A percentile compares a stretch with the other conserved stretches of the same genome.
Evolutionary conservation across 2,329 filamentous ascomycete genomes (phyloP).

Genomic region (Monosporascus sp.): DNA sequence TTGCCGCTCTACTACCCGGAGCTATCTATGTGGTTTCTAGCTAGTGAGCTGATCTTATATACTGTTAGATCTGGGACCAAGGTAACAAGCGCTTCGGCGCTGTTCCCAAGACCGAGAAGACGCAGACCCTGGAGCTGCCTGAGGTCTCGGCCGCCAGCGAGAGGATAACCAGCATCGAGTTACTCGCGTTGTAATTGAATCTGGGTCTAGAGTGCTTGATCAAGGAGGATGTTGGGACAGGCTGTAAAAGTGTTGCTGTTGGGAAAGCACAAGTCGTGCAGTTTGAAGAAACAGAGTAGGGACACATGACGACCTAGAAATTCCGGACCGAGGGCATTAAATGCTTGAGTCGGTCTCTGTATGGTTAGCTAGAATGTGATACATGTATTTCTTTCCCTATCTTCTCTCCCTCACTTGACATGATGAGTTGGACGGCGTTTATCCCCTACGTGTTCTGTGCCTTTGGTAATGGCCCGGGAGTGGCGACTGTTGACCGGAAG

Average conservation of each 20-base stretch:
- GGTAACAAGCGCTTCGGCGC: constrained; percentile 54
- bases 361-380: constrained; percentile 10
- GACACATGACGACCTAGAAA: neutral
- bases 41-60: neutral
- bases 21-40: constrained; percentile 1
- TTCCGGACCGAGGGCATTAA: neutral
- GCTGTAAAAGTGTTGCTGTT: neutral
- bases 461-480: too few relatives aligned
- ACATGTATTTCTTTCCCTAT: constrained; percentile 2
- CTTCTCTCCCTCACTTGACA: neutral
- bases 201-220: neutral
- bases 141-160: constrained; percentile 9
- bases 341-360: neutral
- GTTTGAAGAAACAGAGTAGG: neutral
- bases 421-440: too few relatives aligned
- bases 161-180: constrained; percentile 11
- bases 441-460: too few relatives aligned
- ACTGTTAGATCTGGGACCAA: constrained; percentile 53
- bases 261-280: neutral
- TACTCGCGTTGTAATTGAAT: constrained; percentile 8
- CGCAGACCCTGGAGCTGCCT: constrained; percentile 25
- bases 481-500: too few relatives aligned
- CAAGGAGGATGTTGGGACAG: neutral
- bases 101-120: constrained; percentile 46
- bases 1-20: constrained; percentile 6